These are phyloP conservation scores for Lichtheimia corymbifera DNA, from an alignment of 371 early-diverging fungal genomes.

Conservation along the genomic window DNA sequence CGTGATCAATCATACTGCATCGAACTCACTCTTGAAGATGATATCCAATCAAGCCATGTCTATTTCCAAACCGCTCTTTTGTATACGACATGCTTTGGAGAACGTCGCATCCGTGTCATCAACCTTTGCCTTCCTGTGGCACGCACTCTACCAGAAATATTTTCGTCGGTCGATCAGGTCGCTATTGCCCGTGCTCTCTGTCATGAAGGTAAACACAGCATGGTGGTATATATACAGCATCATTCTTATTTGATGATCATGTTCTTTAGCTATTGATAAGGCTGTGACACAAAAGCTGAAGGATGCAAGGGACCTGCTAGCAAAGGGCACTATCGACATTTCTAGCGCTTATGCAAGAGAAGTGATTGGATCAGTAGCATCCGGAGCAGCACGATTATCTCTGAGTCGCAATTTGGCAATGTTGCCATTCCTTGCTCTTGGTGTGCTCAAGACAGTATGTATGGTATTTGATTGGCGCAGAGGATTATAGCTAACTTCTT, in stretches of 20 bases:
- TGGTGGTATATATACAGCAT: background rate
- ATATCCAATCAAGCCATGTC: constrained; percentile 60
- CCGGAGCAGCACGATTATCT: constrained; percentile 57
- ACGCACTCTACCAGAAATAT: constrained; percentile 68
- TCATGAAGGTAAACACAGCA: constrained; percentile 63
- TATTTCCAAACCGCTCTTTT: constrained; percentile 97
- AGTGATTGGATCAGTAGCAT: constrained; percentile 53
- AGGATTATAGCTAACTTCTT: background rate
- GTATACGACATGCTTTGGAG: constrained; percentile 83
- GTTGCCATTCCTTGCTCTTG: constrained; percentile 67
- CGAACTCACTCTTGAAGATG: constrained; percentile 77
- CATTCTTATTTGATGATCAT: background rate
- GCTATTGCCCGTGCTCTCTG: constrained; percentile 64
- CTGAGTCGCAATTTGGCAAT: constrained; percentile 69
- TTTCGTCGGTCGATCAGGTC: constrained; percentile 67
- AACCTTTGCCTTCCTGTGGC: constrained; percentile 92
- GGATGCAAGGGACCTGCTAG: constrained; percentile 76
- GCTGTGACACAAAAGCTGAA: constrained; percentile 69
- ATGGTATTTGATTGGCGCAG: background rate
- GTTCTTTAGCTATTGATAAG: constrained; percentile 59
- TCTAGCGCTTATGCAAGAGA: constrained; percentile 64
- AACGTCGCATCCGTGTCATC: constrained; percentile 95
- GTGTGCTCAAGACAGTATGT: constrained; percentile 63
- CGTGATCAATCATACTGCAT: constrained; percentile 86
- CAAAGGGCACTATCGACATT: constrained; percentile 65